Percentiles rank a stretch among this genome's conserved stretches.
These are phyloP conservation scores for Ogataea philodendri DNA, from an alignment of 805 yeast species.

Conservation along the genomic window DNA sequence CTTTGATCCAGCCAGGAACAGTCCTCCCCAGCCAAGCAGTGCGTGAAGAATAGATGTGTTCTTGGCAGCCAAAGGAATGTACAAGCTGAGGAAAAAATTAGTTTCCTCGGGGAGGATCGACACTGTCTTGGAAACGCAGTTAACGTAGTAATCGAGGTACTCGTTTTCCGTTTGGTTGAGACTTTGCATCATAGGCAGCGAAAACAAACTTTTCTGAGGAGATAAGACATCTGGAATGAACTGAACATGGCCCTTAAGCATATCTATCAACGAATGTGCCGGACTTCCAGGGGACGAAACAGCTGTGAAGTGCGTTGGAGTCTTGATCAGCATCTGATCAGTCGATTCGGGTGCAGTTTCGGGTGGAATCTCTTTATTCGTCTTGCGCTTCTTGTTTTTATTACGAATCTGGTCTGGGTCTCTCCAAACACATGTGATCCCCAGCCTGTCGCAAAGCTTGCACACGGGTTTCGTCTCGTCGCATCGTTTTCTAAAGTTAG, in stretches of 20 bases:
- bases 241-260: background rate
- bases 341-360: background rate
- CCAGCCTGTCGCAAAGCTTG: slow-evolving; percentile 36
- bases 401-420: slow-evolving; percentile 13
- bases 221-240: background rate
- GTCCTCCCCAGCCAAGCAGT: slow-evolving; percentile 54
- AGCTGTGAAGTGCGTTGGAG: background rate
- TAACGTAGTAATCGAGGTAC: slow-evolving; percentile 46
- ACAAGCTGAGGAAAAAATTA: slow-evolving; percentile 50
- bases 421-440: slow-evolving; percentile 30
- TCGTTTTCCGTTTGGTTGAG: slow-evolving; percentile 15
- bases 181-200: slow-evolving; percentile 14
- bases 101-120: slow-evolving; percentile 47
- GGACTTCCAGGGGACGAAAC: background rate
- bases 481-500: slow-evolving; percentile 39
- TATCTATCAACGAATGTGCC: background rate
- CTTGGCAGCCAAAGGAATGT: slow-evolving; percentile 51
- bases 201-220: slow-evolving; percentile 4
- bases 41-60: slow-evolving; percentile 47
- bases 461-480: slow-evolving; percentile 44
- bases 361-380: background rate
- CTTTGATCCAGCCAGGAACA: slow-evolving; percentile 19
- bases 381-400: slow-evolving; percentile 7
- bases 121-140: slow-evolving; percentile 44
- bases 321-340: background rate